Conservation (phyloP, 1,284 basidiomycete species). For the Mycena sp. region DNA sequence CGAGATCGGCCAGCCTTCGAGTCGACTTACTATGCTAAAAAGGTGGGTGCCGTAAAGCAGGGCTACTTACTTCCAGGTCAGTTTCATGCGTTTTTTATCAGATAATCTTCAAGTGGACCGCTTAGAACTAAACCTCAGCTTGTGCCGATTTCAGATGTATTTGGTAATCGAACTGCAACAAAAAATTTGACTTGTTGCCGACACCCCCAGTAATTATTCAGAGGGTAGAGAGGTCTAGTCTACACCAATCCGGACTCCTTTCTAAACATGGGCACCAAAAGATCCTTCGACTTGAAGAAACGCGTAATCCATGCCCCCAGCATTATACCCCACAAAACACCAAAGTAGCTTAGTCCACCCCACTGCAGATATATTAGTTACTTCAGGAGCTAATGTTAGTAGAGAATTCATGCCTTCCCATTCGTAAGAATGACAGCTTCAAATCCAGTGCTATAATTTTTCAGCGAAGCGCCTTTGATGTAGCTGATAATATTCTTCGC, state of each 20-base stretch:
- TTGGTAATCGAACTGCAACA: too few species aligned
- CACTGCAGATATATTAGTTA: conserved; percentile 40
- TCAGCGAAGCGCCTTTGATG: conserved; percentile 44
- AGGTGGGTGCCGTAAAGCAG: too few species aligned
- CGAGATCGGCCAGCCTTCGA: too few species aligned
- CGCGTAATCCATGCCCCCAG: conserved; percentile 49
- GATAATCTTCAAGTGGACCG: too few species aligned
- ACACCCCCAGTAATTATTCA: too few species aligned
- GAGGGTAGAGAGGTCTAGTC: too few species aligned
- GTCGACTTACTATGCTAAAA: too few species aligned
- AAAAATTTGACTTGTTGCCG: too few species aligned
- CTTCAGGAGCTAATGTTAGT: background rate
- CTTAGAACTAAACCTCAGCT: too few species aligned
- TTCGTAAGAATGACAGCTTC: conserved; percentile 64
- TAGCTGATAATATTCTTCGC: conserved; percentile 55
- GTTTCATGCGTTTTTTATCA: too few species aligned
- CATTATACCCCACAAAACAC: conserved; percentile 56
- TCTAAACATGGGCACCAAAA: conserved; percentile 29
- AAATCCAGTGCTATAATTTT: conserved; percentile 54
- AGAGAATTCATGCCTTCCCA: conserved; percentile 60
- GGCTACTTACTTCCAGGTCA: too few species aligned
- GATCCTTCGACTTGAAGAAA: conserved; percentile 39
- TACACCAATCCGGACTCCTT: conserved; percentile 17
- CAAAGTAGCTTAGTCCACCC: conserved; percentile 52
- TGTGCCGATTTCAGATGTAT: too few species aligned